Conservation (phyloP, 2,329 filamentous ascomycete species). For the Penicillium occitanis region DNA sequence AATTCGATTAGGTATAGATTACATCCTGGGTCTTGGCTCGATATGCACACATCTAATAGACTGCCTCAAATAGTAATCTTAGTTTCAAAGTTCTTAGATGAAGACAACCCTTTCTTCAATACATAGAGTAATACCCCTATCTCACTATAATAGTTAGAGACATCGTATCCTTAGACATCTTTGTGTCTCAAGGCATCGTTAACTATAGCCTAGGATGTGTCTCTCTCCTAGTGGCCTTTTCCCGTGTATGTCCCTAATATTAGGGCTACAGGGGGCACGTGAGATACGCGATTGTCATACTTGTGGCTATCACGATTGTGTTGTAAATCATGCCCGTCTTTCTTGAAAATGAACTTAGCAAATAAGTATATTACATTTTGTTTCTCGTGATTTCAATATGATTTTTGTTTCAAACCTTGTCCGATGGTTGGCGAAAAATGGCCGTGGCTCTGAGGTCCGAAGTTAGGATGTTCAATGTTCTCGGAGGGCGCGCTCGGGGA, state of each 20-base stretch:
- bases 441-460: background rate
- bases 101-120: background rate
- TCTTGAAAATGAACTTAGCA: background rate
- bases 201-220: background rate
- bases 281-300: background rate
- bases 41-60: too few species aligned
- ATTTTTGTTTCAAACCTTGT: background rate
- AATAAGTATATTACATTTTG: too few species aligned
- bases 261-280: background rate
- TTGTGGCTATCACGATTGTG: background rate
- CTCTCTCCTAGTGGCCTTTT: background rate
- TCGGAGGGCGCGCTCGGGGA: background rate
- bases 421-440: background rate
- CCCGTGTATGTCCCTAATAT: background rate
- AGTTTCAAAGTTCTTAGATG: background rate
- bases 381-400: background rate
- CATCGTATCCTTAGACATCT: background rate
- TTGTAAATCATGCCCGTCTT: background rate
- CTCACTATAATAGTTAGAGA: background rate
- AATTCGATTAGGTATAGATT: background rate
- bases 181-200: background rate
- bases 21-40: too few species aligned
- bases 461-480: background rate
- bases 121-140: background rate
- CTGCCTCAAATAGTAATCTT: too few species aligned